Evolutionary conservation across 371 early-diverging fungal species (phyloP).

Genomic region (Quaeritorhiza haematococci): DNA sequence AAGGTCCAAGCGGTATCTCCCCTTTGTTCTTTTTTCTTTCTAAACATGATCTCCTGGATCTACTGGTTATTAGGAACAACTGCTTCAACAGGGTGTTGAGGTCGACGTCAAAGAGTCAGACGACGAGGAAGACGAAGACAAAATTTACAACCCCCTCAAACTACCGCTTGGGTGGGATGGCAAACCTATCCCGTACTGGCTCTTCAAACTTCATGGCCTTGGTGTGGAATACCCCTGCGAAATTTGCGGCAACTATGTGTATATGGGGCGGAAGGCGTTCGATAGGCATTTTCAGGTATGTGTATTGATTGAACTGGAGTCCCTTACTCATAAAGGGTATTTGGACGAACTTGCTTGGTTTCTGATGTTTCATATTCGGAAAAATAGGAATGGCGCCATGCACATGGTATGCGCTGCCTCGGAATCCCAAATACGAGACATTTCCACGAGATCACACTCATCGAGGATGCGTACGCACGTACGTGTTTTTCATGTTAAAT

Average conservation of each 20-base stretch:
- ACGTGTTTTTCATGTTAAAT: conserved; percentile 34
- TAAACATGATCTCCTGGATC: not conserved
- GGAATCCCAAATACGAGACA: conserved; percentile 91
- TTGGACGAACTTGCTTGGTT: not conserved
- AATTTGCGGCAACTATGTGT: conserved; percentile 93
- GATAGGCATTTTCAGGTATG: conserved; percentile 85
- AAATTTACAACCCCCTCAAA: conserved; percentile 94
- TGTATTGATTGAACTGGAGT: not conserved
- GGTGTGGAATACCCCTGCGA: conserved; percentile 94
- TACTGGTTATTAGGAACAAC: not conserved
- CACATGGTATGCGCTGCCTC: conserved; percentile 89
- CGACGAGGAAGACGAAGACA: conserved; percentile 80
- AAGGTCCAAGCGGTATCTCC: conserved; percentile 1
- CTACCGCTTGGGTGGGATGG: conserved; percentile 97
- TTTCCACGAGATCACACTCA: conserved; percentile 89
- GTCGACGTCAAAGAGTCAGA: conserved; percentile 69
- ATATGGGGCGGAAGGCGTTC: conserved; percentile 95
- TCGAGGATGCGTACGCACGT: conserved; percentile 87
- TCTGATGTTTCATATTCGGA: conserved; percentile 4
- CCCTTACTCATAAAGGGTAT: not conserved
- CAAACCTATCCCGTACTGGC: conserved; percentile 98
- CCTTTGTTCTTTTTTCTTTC: conserved; percentile 5
- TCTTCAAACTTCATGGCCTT: conserved; percentile 95
- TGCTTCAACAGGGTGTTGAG: conserved; percentile 13
- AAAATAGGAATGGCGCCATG: conserved; percentile 83